Evolutionary conservation across 257 asterid genomes (phyloP).

Genomic region (Ligustrum vulgare): DNA sequence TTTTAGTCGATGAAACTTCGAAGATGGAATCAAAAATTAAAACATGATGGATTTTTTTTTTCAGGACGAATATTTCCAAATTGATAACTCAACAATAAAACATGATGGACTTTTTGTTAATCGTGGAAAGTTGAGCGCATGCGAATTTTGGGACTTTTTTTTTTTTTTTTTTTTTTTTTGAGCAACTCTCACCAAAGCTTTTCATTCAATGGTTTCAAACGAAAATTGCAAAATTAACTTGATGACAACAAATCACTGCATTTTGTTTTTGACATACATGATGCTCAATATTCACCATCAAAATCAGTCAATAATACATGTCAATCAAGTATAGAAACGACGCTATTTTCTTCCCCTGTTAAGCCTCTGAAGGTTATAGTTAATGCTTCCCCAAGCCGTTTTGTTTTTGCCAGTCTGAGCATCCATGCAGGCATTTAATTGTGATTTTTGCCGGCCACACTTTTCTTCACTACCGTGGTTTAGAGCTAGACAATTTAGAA

Average conservation of each 20-base stretch:
- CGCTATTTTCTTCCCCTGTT: constrained; percentile 61
- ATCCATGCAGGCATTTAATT: constrained; percentile 76
- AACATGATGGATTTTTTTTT: too few species aligned
- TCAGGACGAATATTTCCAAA: too few species aligned
- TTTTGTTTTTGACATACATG: constrained; percentile 6
- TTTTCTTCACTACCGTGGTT: constrained; percentile 64
- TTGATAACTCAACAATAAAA: too few species aligned
- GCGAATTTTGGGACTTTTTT: too few species aligned
- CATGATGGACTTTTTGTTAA: too few species aligned
- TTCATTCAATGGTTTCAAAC: neutral
- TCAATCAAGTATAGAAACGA: neutral
- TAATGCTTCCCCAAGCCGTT: constrained; percentile 82
- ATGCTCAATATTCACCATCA: constrained; percentile 1
- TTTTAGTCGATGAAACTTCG: too few species aligned
- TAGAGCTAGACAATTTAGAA: constrained; percentile 78
- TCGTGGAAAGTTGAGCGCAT: too few species aligned
- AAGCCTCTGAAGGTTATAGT: constrained; percentile 93
- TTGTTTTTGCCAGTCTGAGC: constrained; percentile 70
- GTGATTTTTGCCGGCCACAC: constrained; percentile 71
- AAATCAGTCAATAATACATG: constrained; percentile 1
- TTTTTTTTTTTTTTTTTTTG: too few species aligned
- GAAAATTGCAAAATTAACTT: constrained; percentile 19
- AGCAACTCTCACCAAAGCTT: neutral
- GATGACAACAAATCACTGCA: constrained; percentile 5
- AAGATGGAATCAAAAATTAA: too few species aligned